Conservation (phyloP, 1,284 basidiomycete species). For the Meira nashicola region DNA sequence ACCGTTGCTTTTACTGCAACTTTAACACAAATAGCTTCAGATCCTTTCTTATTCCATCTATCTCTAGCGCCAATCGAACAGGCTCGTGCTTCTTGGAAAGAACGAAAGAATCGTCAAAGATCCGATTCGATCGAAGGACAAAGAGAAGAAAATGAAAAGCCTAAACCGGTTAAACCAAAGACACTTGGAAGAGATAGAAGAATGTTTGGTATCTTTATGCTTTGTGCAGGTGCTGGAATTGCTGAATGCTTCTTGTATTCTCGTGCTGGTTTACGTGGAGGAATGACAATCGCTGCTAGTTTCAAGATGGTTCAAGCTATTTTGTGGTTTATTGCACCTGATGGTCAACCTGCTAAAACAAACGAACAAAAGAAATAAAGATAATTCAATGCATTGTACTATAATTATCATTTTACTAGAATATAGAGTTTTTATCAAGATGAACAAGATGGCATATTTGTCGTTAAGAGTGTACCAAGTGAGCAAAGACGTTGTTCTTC, state of each 20-base stretch:
- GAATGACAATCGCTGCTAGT: slow-evolving; percentile 30
- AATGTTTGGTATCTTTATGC: slow-evolving; percentile 27
- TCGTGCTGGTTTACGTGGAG: slow-evolving; percentile 25
- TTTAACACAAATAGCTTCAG: slow-evolving; percentile 38
- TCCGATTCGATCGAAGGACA: not conserved
- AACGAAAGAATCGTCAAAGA: not conserved
- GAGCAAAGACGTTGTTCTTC: slow-evolving; percentile 24
- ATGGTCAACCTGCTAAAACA: not conserved
- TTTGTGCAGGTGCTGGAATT: slow-evolving; percentile 36
- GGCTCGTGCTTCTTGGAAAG: not conserved
- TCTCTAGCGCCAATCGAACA: slow-evolving; percentile 15
- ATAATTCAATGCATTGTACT: too few relatives aligned
- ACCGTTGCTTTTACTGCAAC: slow-evolving; percentile 43
- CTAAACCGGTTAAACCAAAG: slow-evolving; percentile 11
- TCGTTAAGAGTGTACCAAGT: slow-evolving; percentile 30
- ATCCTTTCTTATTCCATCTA: slow-evolving; percentile 40
- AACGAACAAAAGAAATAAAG: too few relatives aligned
- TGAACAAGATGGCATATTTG: slow-evolving; percentile 43
- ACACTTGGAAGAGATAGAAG: slow-evolving; percentile 31
- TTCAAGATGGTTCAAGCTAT: slow-evolving; percentile 28
- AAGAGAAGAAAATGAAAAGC: not conserved
- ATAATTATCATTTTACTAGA: too few relatives aligned
- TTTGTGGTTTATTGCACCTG: not conserved
- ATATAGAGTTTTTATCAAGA: slow-evolving; percentile 18
- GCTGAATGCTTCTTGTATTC: slow-evolving; percentile 37